These are phyloP conservation scores for Vigna hirtella DNA, from an alignment of 306 rosid genomes.

Conservation along the genomic window DNA sequence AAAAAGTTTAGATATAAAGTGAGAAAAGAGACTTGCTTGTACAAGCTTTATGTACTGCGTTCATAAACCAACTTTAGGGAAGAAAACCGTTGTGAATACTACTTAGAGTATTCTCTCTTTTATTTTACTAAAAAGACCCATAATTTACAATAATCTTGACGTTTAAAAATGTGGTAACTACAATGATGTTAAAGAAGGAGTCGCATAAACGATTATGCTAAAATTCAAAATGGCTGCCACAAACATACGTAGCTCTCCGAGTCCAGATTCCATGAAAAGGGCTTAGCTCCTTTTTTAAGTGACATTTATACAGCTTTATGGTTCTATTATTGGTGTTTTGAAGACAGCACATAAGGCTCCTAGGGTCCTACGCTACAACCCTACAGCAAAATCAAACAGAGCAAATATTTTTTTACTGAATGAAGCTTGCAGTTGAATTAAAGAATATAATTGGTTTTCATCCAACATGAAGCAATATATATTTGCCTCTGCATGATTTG, in stretches of 20 bases:
- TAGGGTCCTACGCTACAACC: neutral
- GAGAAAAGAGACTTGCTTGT: neutral
- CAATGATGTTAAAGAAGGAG: too few species aligned
- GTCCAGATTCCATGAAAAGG: conserved; percentile 9
- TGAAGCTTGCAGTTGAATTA: too few species aligned
- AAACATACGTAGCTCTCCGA: neutral
- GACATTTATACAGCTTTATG: conserved; percentile 14
- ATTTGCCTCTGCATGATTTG: too few species aligned
- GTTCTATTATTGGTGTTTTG: neutral
- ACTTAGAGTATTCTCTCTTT: conserved; percentile 11
- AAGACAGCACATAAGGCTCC: conserved; percentile 7
- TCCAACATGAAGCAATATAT: too few species aligned
- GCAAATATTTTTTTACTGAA: too few species aligned
- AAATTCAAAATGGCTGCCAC: too few species aligned
- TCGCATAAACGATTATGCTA: too few species aligned
- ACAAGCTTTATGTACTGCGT: conserved; percentile 16
- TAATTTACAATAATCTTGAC: too few species aligned
- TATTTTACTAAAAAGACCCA: too few species aligned
- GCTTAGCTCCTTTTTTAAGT: conserved; percentile 17
- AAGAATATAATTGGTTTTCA: too few species aligned
- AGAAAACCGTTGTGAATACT: conserved; percentile 38
- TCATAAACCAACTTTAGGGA: too few species aligned
- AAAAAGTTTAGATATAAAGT: neutral
- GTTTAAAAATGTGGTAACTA: too few species aligned
- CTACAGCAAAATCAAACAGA: neutral